Evolutionary conservation across 495 filamentous ascomycete species (phyloP), one percentile per base, ranked within the genome.

Genomic region (Neurospora sublineolata): DNA sequence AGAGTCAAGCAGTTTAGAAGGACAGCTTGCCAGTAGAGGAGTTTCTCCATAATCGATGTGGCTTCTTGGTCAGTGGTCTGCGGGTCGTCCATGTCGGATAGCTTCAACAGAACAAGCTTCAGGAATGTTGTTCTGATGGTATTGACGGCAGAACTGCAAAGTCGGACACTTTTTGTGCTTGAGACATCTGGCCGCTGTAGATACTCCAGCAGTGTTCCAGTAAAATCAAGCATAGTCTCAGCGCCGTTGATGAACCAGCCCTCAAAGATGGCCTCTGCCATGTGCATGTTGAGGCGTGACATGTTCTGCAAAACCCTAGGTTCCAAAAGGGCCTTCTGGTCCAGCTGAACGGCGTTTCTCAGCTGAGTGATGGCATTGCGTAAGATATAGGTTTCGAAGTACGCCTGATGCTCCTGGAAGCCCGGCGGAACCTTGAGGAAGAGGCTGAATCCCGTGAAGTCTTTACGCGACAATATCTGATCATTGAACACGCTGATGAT

Each of bases 1-100:
- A 85, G 83, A 30, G 92, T 90, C 9, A 93, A 86, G 37, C 91
- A 86, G 38, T 88, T 88, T n/a, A 97, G 83, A 40, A 97, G 86
- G 33, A 97, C 91, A 14, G 91, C 92, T 77, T 98, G 95, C 95
- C 95, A 99, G 79, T 98, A 98, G 3, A 91, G 87, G 74, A 99
- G 86, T 75, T 93, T 94, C 46, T 92, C 85, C 79, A 99, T 84
- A 69, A 93, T 92, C 8, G 83, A 79, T 4, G 91, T 79, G 4
- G 91, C 86, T 39, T 92, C 87, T 10, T 81, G 72, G 39, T 88
- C 84, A 40, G 86, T 81, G 3, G 81, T 82, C 69, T 87, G 81
- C 3, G 84, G 78, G 39, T 92, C 89, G 69, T 94, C 91, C 69
- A 92, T 86, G 75, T 97, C 93, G 3, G 93, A 97, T 18, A 99